Conservation (phyloP, 2,329 filamentous ascomycete species). For the Colletotrichum theobromicola region DNA sequence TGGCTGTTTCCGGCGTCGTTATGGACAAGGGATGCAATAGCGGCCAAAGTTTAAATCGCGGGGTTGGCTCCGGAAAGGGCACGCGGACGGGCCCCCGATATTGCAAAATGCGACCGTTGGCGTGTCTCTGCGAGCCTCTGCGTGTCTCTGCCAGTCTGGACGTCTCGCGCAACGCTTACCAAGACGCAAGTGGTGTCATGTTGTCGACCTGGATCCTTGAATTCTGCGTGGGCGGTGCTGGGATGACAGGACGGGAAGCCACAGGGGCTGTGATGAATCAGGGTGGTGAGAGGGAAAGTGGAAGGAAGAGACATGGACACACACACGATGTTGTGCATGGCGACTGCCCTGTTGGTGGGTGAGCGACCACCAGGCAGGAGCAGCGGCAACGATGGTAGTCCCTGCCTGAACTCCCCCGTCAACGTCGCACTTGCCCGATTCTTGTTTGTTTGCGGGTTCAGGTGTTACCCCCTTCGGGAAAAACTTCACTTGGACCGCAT, state of each 20-base stretch:
- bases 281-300: not conserved
- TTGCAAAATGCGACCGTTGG: not conserved
- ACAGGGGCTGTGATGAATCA: not conserved
- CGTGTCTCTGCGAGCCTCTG: too few relatives aligned
- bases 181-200: not conserved
- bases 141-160: not conserved
- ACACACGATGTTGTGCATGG: not conserved
- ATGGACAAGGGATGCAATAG: not conserved
- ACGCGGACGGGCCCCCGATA: not conserved
- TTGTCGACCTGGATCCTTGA: not conserved
- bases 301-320: not conserved
- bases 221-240: not conserved
- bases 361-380: too few relatives aligned
- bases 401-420: not conserved
- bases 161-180: not conserved
- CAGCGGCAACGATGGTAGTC: not conserved
- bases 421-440: slow-evolving; percentile 10
- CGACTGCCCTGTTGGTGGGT: not conserved
- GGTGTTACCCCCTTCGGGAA: not conserved
- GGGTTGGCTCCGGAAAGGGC: not conserved
- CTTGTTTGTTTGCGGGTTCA: slow-evolving; percentile 9
- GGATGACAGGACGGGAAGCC: slow-evolving; percentile 8
- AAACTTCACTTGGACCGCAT: not conserved
- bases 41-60: slow-evolving; percentile 8
- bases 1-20: not conserved